Percentiles rank a stretch among this genome's conserved stretches.
Evolutionary conservation across 345 rosid species (phyloP).

Genomic region (Syzygium jambos): DNA sequence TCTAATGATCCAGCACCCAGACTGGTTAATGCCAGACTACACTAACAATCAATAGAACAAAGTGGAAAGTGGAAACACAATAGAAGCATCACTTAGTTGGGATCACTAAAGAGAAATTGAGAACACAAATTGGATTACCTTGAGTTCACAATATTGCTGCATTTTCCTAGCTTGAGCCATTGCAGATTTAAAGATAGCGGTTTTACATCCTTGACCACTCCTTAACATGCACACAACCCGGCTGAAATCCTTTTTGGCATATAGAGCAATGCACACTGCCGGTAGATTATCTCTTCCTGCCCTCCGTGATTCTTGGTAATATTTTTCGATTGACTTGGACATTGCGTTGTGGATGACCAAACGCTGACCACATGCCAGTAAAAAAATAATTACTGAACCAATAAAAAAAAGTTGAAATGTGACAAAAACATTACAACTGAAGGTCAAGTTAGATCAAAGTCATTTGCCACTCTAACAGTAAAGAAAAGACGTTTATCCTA

Average conservation of each 20-base stretch:
- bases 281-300: conserved; percentile 81
- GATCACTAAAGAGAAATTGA: too few species aligned
- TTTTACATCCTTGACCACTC: too few species aligned
- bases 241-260: conserved; percentile 92
- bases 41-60: too few species aligned
- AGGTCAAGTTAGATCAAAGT: not conserved
- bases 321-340: conserved; percentile 90
- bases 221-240: too few species aligned
- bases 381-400: not conserved
- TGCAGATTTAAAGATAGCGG: too few species aligned
- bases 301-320: conserved; percentile 95
- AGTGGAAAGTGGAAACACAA: too few species aligned
- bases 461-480: not conserved
- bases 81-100: too few species aligned
- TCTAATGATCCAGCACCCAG: too few species aligned
- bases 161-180: too few species aligned
- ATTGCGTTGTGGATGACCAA: conserved; percentile 87
- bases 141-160: too few species aligned
- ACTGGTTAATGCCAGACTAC: too few species aligned
- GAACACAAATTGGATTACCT: too few species aligned
- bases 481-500: not conserved
- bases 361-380: conserved; percentile 35
- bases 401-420: not conserved
- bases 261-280: conserved; percentile 62
- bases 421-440: not conserved